Percentiles rank a stretch among this genome's conserved stretches.
Conservation (phyloP, 805 yeast species). For the Geotrichum ghanense region DNA sequence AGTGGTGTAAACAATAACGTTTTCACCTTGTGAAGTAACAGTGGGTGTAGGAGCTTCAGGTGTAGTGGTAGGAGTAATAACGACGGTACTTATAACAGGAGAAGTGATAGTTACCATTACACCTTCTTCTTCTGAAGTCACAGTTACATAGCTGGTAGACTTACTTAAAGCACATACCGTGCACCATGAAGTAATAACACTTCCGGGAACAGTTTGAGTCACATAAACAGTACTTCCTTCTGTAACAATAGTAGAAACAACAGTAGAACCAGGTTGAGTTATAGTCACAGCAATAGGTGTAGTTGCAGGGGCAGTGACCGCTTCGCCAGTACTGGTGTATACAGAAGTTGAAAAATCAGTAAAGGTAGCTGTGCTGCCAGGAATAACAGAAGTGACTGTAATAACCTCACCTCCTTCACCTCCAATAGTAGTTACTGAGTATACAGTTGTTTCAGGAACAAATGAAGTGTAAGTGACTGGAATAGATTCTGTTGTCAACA, state of each 20-base stretch:
- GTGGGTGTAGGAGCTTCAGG: constrained; percentile 2
- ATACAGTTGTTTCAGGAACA: neutral
- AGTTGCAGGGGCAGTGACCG: neutral
- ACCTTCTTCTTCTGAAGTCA: constrained; percentile 1
- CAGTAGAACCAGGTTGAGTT: neutral
- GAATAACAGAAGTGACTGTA: neutral
- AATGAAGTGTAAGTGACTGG: neutral
- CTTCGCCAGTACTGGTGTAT: neutral
- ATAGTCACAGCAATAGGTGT: neutral
- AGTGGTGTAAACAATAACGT: neutral
- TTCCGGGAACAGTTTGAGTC: neutral
- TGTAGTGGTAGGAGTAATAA: neutral
- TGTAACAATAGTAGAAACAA: neutral
- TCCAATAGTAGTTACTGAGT: no score
- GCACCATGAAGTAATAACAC: neutral
- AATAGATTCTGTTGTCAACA: neutral
- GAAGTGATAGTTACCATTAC: neutral
- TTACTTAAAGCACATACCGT: neutral
- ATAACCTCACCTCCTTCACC: no score
- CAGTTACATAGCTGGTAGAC: neutral
- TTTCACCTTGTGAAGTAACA: neutral
- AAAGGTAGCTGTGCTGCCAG: neutral
- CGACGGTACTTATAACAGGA: neutral
- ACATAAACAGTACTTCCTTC: neutral
- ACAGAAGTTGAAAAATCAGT: neutral